Conservation (phyloP, 768 basidiomycete species). For the Dioszegia hungarica region DNA sequence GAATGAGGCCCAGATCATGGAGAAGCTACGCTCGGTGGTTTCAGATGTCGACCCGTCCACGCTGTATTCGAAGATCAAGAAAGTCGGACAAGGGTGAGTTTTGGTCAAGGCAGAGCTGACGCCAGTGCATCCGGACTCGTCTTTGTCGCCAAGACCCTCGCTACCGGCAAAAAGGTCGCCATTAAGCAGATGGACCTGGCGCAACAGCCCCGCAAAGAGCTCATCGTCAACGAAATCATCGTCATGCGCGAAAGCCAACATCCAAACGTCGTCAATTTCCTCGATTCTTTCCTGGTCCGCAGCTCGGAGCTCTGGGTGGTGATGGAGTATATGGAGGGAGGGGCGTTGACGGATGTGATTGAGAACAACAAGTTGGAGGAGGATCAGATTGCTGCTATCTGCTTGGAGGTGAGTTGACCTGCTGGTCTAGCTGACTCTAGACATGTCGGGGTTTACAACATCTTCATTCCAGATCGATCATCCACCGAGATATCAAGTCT, state of each 20-base stretch:
- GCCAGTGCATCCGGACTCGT: constrained; percentile 91
- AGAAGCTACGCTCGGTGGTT: constrained; percentile 86
- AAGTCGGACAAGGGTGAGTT: constrained; percentile 88
- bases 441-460: constrained; percentile 94
- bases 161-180: constrained; percentile 80
- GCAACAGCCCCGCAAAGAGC: constrained; percentile 91
- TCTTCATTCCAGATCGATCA: constrained; percentile 87
- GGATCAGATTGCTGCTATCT: constrained; percentile 90
- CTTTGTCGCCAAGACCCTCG: constrained; percentile 87
- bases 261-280: constrained; percentile 93
- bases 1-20: constrained; percentile 98
- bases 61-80: constrained; percentile 94
- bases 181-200: constrained; percentile 98
- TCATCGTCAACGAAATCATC: constrained; percentile 94
- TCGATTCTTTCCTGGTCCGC: constrained; percentile 84
- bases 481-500: constrained; percentile 95
- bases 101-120: background rate
- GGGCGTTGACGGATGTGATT: constrained; percentile 90
- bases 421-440: constrained; percentile 53
- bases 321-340: constrained; percentile 99
- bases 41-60: constrained; percentile 77
- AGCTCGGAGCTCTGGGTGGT: constrained; percentile 93
- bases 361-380: constrained; percentile 94
- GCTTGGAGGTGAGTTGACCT: constrained; percentile 65
- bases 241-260: constrained; percentile 99